Evolutionary conservation across 441 rosid genomes (phyloP), one percentile per base, ranked within the genome.

Genomic region (Populus hybrid): DNA sequence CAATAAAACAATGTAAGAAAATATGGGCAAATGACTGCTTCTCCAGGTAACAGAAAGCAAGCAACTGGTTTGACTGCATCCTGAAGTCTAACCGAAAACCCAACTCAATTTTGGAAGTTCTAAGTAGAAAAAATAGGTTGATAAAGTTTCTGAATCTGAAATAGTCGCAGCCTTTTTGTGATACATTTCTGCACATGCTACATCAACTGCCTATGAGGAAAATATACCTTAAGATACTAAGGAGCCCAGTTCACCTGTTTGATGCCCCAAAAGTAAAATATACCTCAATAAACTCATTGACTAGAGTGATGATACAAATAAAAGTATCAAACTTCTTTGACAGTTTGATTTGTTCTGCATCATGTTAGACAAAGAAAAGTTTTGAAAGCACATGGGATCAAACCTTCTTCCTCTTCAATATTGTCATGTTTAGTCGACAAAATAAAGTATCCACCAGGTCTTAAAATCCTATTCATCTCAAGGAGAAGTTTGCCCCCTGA

Each of bases 371-470:
- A 20, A 56, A 26, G 36, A 75, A 66, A 73, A 42, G 31, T 11
- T 36, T 74, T 66, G 23, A 36, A 50, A 73, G 69, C 21, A 69
- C 31, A 72, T 20, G n/a, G 45, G 68, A 14, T 18, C 87, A 75
- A 66, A 94, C 99, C 99, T 93, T 90, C 94, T 83, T 88, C 94
- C 74, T 87, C 91, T 80, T 92, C 97, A 14, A 90, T 85, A 84
- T 82, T 91, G 71, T 93, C 97, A 74, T 85, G 92, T 74, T 77
- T 86, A 84, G 84, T 90, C 16, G 97, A 90, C 89, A 95, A 83
- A 81, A 95, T 89, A 78, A 95, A 95, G 89, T 95, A 95, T 40
- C 99, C 97, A 7, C 88, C 77, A n/a, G 98, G 99, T 83, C 99
- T 89, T 79, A 95, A 82, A 80, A 95, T 87, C 77, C 99, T 86